Evolutionary conservation across 106 monocot species (phyloP).

Genomic region (Allium sativum): DNA sequence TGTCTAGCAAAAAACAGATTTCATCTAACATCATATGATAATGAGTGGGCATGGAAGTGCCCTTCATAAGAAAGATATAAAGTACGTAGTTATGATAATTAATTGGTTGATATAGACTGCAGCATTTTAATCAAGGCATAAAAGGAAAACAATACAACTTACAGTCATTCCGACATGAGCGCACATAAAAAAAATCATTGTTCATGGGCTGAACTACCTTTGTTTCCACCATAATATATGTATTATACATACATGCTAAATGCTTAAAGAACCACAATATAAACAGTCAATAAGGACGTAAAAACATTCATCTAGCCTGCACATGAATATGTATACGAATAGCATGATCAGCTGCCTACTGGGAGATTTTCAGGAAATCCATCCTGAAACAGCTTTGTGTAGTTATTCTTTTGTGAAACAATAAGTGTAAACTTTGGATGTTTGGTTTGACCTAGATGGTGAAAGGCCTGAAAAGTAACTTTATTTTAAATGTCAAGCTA

Average conservation of each 20-base stretch:
- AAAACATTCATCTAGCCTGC: neutral
- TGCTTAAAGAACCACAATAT: neutral
- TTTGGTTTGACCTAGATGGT: conserved; percentile 34
- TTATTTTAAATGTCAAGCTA: too few species aligned
- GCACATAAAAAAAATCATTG: conserved; percentile 80
- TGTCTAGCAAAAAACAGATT: conserved; percentile 57
- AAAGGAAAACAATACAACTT: conserved; percentile 11
- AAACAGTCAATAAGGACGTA: neutral
- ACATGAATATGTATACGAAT: neutral
- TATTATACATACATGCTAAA: neutral
- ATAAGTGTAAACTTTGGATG: conserved; percentile 62
- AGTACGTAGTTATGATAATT: too few species aligned
- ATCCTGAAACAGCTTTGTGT: conserved; percentile 59
- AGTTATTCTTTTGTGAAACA: conserved; percentile 69
- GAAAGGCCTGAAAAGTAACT: conserved; percentile 41
- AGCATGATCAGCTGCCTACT: too few species aligned
- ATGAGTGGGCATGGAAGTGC: conserved; percentile 65
- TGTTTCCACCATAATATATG: conserved; percentile 71
- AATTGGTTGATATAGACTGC: too few species aligned
- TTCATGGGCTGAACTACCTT: conserved; percentile 64
- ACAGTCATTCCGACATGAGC: conserved; percentile 74
- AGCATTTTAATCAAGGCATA: too few species aligned
- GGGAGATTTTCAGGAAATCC: conserved; percentile 58
- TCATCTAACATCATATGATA: conserved; percentile 81
- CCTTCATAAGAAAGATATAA: conserved; percentile 20